These are phyloP conservation scores for Aureobasidium leucospermi DNA, from an alignment of 2,329 filamentous ascomycete genomes.

Conservation along the genomic window DNA sequence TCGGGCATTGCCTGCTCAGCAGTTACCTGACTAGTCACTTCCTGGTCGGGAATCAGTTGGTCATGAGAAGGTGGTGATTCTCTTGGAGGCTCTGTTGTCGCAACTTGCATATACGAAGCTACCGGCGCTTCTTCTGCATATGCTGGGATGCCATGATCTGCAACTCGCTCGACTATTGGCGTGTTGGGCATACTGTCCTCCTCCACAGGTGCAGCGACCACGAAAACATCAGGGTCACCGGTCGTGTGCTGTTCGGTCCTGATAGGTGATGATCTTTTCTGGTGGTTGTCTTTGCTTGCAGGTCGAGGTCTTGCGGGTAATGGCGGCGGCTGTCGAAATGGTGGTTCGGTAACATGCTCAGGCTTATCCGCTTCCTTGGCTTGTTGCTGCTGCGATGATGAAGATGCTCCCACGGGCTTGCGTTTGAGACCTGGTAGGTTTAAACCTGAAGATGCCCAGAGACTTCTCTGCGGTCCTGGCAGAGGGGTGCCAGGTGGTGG, in stretches of 20 bases:
- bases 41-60: no score
- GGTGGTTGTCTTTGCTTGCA: not conserved
- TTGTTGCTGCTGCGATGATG: not conserved
- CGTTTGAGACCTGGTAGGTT: slow-evolving; percentile 18
- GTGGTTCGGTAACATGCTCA: not conserved
- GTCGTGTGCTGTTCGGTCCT: not conserved
- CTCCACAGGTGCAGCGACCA: slow-evolving; percentile 15
- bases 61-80: no score
- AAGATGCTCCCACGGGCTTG: slow-evolving; percentile 19
- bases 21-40: no score
- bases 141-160: not conserved
- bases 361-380: not conserved
- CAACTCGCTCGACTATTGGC: slow-evolving; percentile 14
- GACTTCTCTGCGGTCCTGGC: slow-evolving; percentile 38
- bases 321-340: not conserved
- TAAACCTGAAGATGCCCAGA: slow-evolving; percentile 16
- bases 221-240: slow-evolving; percentile 4
- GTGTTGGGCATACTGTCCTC: slow-evolving; percentile 23
- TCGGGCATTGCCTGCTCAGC: not conserved
- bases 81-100: no score
- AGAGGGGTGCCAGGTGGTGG: slow-evolving; percentile 75
- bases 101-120: not conserved
- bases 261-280: not conserved
- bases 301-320: slow-evolving; percentile 5
- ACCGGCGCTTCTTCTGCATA: not conserved